Evolutionary conservation across 352 stramenopile species (phyloP).

Genomic region (Phytophthora niederhauseri): DNA sequence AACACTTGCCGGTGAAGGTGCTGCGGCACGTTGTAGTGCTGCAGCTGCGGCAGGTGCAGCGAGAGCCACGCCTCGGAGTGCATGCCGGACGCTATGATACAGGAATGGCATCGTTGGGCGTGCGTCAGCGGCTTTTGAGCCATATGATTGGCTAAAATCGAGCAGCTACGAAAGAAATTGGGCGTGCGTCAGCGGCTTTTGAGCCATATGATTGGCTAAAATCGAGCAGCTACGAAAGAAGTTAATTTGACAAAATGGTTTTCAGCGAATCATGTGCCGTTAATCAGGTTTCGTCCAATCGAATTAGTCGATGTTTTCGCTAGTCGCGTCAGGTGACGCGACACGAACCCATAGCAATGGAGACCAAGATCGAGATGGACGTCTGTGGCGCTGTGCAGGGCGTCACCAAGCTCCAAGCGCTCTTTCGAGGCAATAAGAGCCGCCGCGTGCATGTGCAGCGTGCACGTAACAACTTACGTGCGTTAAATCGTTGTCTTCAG

Average conservation of each 20-base stretch:
- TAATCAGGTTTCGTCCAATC: background rate
- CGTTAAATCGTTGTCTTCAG: conserved; percentile 6
- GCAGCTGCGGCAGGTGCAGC: conserved; percentile 47
- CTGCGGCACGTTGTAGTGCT: conserved; percentile 44
- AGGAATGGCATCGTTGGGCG: conserved; percentile 11
- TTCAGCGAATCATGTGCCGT: background rate
- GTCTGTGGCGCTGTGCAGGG: conserved; percentile 1
- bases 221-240: background rate
- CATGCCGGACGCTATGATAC: conserved; percentile 27
- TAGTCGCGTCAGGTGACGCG: conserved; percentile 10
- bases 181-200: no score
- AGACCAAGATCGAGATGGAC: conserved; percentile 17
- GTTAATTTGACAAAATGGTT: background rate
- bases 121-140: background rate
- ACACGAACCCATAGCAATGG: background rate
- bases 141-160: conserved; percentile 15
- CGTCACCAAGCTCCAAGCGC: conserved; percentile 55
- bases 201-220: no score
- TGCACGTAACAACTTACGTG: conserved; percentile 58
- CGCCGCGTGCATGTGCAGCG: conserved; percentile 61
- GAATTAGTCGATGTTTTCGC: conserved; percentile 3
- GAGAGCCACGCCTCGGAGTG: conserved; percentile 38
- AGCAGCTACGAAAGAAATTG: background rate
- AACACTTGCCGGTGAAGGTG: conserved; percentile 42
- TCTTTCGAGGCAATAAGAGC: conserved; percentile 59